Percentiles rank a stretch among this genome's conserved stretches.
These are phyloP conservation scores for Babesia gibsoni DNA, from an alignment of 169 alveolate species.

Conservation along the genomic window DNA sequence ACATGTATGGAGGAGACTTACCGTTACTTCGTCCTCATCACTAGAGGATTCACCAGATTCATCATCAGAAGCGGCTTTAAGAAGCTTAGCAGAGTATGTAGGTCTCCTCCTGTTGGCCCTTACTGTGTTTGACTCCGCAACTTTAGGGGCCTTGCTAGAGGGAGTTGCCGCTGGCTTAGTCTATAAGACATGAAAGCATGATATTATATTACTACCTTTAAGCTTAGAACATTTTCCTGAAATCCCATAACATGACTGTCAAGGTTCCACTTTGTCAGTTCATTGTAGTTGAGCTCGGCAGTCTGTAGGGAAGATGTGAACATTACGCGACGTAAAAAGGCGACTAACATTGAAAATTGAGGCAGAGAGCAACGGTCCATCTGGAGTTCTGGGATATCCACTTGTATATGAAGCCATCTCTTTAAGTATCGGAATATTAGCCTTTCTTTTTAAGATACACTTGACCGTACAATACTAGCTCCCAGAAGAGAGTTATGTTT, in stretches of 20 bases:
- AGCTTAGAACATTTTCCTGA: conserved; percentile 25
- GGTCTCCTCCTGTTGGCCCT: conserved; percentile 56
- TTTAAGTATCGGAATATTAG: not conserved
- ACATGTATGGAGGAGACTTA: not conserved
- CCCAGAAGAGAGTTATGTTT: too few species aligned
- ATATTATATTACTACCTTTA: not conserved
- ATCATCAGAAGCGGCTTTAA: conserved; percentile 31
- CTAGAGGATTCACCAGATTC: conserved; percentile 34
- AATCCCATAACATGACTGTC: conserved; percentile 52
- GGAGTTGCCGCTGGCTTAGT: not conserved
- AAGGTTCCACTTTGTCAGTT: conserved; percentile 51
- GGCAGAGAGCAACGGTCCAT: conserved; percentile 44
- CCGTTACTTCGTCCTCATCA: conserved; percentile 36
- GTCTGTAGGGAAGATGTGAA: conserved; percentile 3
- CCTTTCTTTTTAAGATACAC: not conserved
- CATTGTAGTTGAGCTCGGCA: conserved; percentile 24
- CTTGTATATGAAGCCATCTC: conserved; percentile 1
- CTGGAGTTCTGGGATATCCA: conserved; percentile 6
- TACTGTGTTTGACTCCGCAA: conserved; percentile 2
- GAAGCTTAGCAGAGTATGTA: conserved; percentile 50
- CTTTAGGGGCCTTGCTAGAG: not conserved
- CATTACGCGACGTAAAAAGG: not conserved
- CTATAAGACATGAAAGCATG: not conserved
- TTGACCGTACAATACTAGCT: not conserved
- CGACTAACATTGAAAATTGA: conserved; percentile 33